Evolutionary conservation across 306 rosid species (phyloP).

Genomic region (Cotoneaster glaucophyllus): DNA sequence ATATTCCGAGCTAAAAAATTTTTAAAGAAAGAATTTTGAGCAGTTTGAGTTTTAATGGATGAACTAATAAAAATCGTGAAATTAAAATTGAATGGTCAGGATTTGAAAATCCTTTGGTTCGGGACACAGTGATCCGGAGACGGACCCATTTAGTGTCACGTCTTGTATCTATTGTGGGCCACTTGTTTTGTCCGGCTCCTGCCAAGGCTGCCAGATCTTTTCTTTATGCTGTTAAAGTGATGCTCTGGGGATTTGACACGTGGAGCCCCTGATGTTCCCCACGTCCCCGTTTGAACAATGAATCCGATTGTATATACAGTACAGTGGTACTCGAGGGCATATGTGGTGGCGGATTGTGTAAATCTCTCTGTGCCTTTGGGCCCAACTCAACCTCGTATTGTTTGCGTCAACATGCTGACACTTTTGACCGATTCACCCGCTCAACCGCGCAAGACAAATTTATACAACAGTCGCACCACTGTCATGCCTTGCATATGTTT

Average conservation of each 20-base stretch:
- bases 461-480: background rate
- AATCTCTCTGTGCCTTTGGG: background rate
- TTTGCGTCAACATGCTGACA: constrained; percentile 10
- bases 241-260: constrained; percentile 43
- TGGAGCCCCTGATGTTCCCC: constrained; percentile 25
- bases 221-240: background rate
- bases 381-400: constrained; percentile 29
- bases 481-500: too few species aligned
- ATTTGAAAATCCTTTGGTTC: too few species aligned
- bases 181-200: background rate
- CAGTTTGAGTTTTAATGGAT: too few species aligned
- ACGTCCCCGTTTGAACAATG: background rate
- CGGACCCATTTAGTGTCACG: background rate
- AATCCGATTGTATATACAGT: too few species aligned
- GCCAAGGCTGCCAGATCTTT: background rate
- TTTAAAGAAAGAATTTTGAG: too few species aligned
- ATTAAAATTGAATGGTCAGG: too few species aligned
- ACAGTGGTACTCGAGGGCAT: background rate
- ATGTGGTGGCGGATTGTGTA: background rate
- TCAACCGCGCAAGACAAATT: background rate
- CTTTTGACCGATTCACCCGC: background rate
- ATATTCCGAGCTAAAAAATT: too few species aligned
- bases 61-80: too few species aligned
- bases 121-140: too few species aligned
- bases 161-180: background rate